These are phyloP conservation scores for Dalbergia cultrata DNA, from an alignment of 306 rosid genomes.

Conservation along the genomic window DNA sequence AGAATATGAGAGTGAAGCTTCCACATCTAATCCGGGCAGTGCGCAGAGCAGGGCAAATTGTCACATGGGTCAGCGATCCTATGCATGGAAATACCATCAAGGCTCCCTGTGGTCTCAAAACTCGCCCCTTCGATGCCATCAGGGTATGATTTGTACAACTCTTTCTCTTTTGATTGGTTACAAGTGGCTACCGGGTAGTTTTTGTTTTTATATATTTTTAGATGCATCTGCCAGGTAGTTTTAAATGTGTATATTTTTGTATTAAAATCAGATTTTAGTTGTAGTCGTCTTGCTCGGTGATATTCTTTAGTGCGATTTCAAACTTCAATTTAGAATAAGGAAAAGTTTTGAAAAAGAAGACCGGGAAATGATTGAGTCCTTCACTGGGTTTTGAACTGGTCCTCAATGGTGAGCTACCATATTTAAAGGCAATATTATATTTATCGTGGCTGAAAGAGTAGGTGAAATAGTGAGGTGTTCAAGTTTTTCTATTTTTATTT, in stretches of 20 bases:
- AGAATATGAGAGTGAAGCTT: slow-evolving; percentile 99
- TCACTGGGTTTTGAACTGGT: slow-evolving; percentile 41
- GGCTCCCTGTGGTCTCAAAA: slow-evolving; percentile 99
- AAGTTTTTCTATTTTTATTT: slow-evolving; percentile 4
- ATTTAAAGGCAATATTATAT: neutral
- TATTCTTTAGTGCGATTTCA: neutral
- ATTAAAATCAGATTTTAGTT: slow-evolving; percentile 24
- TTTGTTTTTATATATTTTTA: neutral
- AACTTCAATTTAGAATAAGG: slow-evolving; percentile 2
- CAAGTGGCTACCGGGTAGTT: neutral
- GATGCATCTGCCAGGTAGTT: neutral
- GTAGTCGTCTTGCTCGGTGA: neutral
- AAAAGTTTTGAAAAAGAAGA: slow-evolving; percentile 25
- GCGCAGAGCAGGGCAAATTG: slow-evolving; percentile 86
- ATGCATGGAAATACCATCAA: slow-evolving; percentile 99
- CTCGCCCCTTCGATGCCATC: slow-evolving; percentile 96
- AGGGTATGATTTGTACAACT: slow-evolving; percentile 64
- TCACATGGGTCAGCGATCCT: slow-evolving; percentile 99
- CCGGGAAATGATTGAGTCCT: neutral
- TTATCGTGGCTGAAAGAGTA: slow-evolving; percentile 41
- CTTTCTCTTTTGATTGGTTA: slow-evolving; percentile 10
- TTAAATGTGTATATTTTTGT: neutral
- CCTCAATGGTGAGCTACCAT: slow-evolving; percentile 52
- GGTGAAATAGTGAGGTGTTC: slow-evolving; percentile 33
- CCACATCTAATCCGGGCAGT: slow-evolving; percentile 97